Percentiles rank a stretch among this genome's conserved stretches.
These are phyloP conservation scores for Corylus heterophylla DNA, from an alignment of 306 rosid species.

Conservation along the genomic window DNA sequence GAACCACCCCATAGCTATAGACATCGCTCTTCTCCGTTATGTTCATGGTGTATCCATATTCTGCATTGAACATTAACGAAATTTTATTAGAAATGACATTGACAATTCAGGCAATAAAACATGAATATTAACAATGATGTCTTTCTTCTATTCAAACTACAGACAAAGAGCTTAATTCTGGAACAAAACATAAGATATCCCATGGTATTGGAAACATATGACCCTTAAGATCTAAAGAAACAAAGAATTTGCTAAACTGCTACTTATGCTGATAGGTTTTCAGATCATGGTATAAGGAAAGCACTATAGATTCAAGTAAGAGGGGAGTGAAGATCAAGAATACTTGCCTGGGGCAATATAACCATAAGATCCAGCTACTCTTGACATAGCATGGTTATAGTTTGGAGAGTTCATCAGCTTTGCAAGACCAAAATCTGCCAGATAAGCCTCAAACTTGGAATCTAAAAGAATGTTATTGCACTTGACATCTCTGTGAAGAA, in stretches of 20 bases:
- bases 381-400: slow-evolving; percentile 88
- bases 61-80: slow-evolving; percentile 40
- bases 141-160: neutral
- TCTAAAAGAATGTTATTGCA: slow-evolving; percentile 96
- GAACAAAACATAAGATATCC: neutral
- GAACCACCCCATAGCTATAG: slow-evolving; percentile 91
- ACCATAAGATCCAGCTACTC: slow-evolving; percentile 98
- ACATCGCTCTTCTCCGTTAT: slow-evolving; percentile 99
- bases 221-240: neutral
- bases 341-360: slow-evolving; percentile 93
- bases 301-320: neutral
- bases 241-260: neutral
- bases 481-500: slow-evolving; percentile 95
- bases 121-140: slow-evolving; percentile 4
- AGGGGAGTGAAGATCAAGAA: slow-evolving; percentile 6
- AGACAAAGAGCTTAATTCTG: slow-evolving; percentile 15
- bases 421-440: slow-evolving; percentile 96
- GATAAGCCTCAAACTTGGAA: slow-evolving; percentile 82
- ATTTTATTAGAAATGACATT: slow-evolving; percentile 28
- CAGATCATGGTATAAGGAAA: slow-evolving; percentile 2
- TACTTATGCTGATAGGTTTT: neutral
- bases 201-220: neutral
- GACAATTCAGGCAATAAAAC: slow-evolving; percentile 3
- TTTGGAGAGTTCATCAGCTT: slow-evolving; percentile 83
- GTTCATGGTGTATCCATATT: slow-evolving; percentile 97